Evolutionary conservation across 495 filamentous ascomycete species (phyloP).

Genomic region (Bacidia gigantensis): DNA sequence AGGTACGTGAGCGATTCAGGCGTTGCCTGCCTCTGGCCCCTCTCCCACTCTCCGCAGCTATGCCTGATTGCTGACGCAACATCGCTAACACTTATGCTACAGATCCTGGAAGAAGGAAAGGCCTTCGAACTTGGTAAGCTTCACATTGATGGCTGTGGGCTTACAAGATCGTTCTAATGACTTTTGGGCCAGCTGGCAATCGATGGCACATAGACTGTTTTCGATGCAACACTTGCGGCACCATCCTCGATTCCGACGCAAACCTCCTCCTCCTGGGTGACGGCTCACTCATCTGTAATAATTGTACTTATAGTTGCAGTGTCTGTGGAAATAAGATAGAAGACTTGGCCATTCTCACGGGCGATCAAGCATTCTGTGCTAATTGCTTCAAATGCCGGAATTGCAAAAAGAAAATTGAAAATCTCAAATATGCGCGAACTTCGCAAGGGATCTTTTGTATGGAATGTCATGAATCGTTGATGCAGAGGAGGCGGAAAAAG

Average conservation of each 20-base stretch:
- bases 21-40: conserved; percentile 6
- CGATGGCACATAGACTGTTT: conserved; percentile 99
- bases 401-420: conserved; percentile 97
- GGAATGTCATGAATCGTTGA: conserved; percentile 97
- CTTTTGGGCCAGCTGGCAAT: conserved; percentile 60
- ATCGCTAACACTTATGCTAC: conserved; percentile 10
- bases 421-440: conserved; percentile 91
- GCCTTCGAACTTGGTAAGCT: conserved; percentile 91
- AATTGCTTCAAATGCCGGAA: conserved; percentile 96
- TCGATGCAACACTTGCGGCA: conserved; percentile 90
- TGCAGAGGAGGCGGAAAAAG: conserved; percentile 89
- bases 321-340: conserved; percentile 97
- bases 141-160: conserved; percentile 2
- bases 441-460: conserved; percentile 99
- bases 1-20: conserved; percentile 41
- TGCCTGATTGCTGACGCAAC: background rate
- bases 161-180: conserved; percentile 16
- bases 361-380: conserved; percentile 97
- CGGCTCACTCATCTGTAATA: conserved; percentile 96
- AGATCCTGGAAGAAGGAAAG: conserved; percentile 97
- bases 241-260: conserved; percentile 93
- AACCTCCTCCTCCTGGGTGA: conserved; percentile 95
- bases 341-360: conserved; percentile 92
- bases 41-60: conserved; percentile 10
- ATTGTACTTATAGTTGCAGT: conserved; percentile 98